phyloP scores from a whole-genome alignment of 306 rosid species.

The Quercus robur region DNA sequence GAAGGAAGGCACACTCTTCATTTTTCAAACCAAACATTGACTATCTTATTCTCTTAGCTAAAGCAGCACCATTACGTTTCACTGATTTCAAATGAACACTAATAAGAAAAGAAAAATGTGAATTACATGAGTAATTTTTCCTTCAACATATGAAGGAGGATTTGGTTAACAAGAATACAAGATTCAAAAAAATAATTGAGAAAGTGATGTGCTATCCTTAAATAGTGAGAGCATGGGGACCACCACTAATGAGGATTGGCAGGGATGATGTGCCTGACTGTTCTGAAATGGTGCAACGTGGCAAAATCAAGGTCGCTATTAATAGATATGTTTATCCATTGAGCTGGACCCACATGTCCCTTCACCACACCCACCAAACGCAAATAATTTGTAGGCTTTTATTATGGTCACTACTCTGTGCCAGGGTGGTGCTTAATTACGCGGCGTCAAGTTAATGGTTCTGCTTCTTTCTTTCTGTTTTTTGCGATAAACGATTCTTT shows the following conservation, averaged over 20 bases:
- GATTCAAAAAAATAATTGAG: neutral
- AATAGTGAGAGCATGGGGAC: neutral
- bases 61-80: too few species aligned
- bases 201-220: neutral
- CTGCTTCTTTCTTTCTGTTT: neutral
- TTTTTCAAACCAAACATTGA: too few species aligned
- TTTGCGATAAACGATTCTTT: neutral
- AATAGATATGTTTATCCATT: constrained; percentile 27
- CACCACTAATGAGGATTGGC: neutral
- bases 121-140: too few species aligned
- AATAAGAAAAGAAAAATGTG: too few species aligned
- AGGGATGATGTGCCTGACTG: neutral
- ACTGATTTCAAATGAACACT: too few species aligned
- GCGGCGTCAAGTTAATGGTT: constrained; percentile 52
- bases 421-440: constrained; percentile 1
- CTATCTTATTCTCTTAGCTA: too few species aligned
- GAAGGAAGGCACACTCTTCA: too few species aligned
- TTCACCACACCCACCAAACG: neutral
- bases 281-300: constrained; percentile 8
- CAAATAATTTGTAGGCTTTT: neutral
- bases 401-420: neutral
- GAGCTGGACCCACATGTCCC: constrained; percentile 30
- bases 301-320: constrained; percentile 20
- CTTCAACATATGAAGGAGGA: too few species aligned
- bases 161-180: neutral